Evolutionary conservation across 306 rosid genomes (phyloP).

Genomic region (Citrullus amarus): DNA sequence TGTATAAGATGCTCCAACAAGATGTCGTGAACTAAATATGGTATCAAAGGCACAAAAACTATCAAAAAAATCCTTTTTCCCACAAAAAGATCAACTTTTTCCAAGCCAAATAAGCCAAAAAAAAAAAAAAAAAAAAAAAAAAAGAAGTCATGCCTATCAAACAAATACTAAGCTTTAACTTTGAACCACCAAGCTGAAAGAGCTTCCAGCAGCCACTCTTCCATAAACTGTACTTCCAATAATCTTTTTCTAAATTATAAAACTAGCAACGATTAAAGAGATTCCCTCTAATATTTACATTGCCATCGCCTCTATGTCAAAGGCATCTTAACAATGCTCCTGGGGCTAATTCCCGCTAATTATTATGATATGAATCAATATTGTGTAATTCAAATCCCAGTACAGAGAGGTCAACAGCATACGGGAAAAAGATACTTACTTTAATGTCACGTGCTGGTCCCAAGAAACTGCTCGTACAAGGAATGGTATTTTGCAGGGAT

Average conservation of each 20-base stretch:
- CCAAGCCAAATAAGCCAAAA: too few species aligned
- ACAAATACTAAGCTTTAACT: not conserved
- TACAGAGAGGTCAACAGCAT: not conserved
- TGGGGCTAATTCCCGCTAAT: not conserved
- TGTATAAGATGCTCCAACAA: not conserved
- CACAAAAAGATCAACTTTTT: not conserved
- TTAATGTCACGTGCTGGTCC: conserved; percentile 14
- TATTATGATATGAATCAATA: not conserved
- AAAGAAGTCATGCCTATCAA: not conserved
- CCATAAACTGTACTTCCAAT: not conserved
- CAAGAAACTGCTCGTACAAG: conserved; percentile 52
- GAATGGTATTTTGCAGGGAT: conserved; percentile 75
- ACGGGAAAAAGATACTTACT: conserved; percentile 1
- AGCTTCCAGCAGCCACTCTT: not conserved
- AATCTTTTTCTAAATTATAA: not conserved
- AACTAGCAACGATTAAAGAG: not conserved
- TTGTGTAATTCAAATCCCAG: not conserved
- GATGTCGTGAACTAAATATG: not conserved
- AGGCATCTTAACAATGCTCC: not conserved
- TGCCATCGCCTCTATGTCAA: not conserved
- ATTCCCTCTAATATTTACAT: not conserved
- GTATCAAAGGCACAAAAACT: not conserved
- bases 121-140: too few species aligned
- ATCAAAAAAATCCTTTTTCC: not conserved
- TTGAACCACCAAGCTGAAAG: not conserved